Evolutionary conservation across 352 stramenopile genomes (phyloP).

Genomic region (Stramenopiles sp.): DNA sequence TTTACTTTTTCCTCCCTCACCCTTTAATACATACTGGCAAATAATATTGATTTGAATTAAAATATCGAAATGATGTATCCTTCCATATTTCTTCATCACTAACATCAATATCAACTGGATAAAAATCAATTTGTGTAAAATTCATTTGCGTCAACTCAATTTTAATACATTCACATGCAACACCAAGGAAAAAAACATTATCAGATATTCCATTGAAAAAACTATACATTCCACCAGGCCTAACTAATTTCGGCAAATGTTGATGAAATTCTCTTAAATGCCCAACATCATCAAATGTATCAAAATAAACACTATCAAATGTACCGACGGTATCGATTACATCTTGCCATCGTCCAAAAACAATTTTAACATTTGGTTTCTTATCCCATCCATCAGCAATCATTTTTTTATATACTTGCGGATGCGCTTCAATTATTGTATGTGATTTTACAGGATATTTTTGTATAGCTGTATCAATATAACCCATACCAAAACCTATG

Average conservation of each 20-base stretch:
- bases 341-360: constrained; percentile 45
- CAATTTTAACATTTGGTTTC: constrained; percentile 35
- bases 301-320: constrained; percentile 51
- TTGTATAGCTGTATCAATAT: constrained; percentile 44
- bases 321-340: constrained; percentile 29
- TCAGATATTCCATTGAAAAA: constrained; percentile 56
- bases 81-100: neutral
- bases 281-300: constrained; percentile 48
- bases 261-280: constrained; percentile 50
- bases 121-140: constrained; percentile 38
- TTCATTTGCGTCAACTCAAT: constrained; percentile 32
- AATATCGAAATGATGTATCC: neutral
- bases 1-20: neutral
- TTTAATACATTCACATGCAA: constrained; percentile 28
- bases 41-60: neutral
- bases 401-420: constrained; percentile 40
- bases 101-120: constrained; percentile 26
- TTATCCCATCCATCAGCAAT: constrained; percentile 33
- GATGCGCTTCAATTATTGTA: constrained; percentile 51
- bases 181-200: constrained; percentile 58
- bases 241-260: constrained; percentile 29
- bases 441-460: constrained; percentile 29
- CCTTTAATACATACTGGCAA: neutral
- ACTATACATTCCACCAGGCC: constrained; percentile 39
- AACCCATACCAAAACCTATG: constrained; percentile 52